These are phyloP conservation scores for Adansonia rubrostipa DNA, from an alignment of 441 rosid species.

Conservation along the genomic window DNA sequence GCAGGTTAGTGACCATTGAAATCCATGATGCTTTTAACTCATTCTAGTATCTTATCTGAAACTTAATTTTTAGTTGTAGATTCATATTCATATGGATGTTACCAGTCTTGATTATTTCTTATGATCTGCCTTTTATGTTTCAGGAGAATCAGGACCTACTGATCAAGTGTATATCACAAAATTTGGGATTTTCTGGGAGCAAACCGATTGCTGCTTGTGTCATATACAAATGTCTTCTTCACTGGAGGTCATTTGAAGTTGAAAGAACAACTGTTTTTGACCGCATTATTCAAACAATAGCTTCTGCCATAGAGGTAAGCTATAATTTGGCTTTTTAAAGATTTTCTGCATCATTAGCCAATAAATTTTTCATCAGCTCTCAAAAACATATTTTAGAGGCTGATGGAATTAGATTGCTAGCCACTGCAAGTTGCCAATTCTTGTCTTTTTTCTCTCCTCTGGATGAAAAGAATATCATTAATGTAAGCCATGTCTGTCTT, in stretches of 20 bases:
- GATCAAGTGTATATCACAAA: slow-evolving; percentile 72
- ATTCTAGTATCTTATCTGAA: slow-evolving; percentile 26
- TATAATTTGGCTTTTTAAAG: neutral
- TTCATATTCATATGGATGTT: slow-evolving; percentile 21
- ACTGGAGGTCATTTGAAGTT: slow-evolving; percentile 86
- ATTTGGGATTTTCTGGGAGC: slow-evolving; percentile 74
- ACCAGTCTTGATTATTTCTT: slow-evolving; percentile 24
- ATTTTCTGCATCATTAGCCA: neutral
- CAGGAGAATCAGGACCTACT: slow-evolving; percentile 76
- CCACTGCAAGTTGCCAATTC: neutral
- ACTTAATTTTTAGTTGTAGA: slow-evolving; percentile 20
- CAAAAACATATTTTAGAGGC: slow-evolving; percentile 4
- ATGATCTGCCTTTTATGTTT: slow-evolving; percentile 25
- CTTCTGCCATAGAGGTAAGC: slow-evolving; percentile 63
- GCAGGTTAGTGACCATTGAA: slow-evolving; percentile 47
- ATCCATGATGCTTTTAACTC: slow-evolving; percentile 16
- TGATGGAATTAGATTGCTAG: slow-evolving; percentile 2
- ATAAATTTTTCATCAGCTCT: slow-evolving; percentile 15
- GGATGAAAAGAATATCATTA: slow-evolving; percentile 21
- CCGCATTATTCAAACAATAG: slow-evolving; percentile 72
- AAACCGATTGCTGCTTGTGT: slow-evolving; percentile 84
- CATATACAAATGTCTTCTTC: slow-evolving; percentile 76
- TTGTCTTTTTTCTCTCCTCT: neutral
- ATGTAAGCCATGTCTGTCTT: slow-evolving; percentile 18
- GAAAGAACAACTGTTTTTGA: slow-evolving; percentile 75